Evolutionary conservation across 139 green algal species (phyloP).

Genomic region (Desmodesmus armatus): DNA sequence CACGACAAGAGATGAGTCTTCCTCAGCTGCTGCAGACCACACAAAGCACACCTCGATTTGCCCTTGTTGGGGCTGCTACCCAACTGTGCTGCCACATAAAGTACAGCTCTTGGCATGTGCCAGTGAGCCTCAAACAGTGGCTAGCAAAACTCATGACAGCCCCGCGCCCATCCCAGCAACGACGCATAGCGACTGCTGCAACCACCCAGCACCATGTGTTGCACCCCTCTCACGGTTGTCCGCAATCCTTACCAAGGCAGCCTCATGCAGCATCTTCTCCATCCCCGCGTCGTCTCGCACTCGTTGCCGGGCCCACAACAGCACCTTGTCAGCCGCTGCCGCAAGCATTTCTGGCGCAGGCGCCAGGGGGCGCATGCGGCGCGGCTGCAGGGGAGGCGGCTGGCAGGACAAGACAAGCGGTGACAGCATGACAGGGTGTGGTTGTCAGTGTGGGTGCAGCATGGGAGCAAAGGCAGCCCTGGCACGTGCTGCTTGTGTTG

Average conservation of each 20-base stretch:
- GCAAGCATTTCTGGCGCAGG: not conserved
- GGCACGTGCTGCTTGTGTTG: not conserved
- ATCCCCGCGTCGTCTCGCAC: slow-evolving; percentile 23
- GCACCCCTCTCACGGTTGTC: not conserved
- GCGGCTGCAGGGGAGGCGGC: no score
- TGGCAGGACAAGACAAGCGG: not conserved
- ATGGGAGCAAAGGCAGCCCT: no score
- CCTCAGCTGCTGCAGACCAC: not conserved
- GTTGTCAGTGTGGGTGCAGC: no score
- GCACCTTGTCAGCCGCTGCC: not conserved
- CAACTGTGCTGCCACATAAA: no score
- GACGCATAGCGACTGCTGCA: not conserved
- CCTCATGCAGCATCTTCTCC: slow-evolving; percentile 20
- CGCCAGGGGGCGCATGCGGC: not conserved
- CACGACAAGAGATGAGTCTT: not conserved
- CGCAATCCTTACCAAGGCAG: slow-evolving; percentile 17
- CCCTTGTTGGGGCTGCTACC: no score
- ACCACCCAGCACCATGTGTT: not conserved
- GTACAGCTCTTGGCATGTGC: no score
- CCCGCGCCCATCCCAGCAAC: no score
- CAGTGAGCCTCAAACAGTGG: not conserved
- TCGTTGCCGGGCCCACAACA: not conserved
- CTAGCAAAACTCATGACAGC: not conserved
- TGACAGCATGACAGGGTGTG: not conserved
- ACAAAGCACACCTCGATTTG: no score